Conservation (phyloP, 495 filamentous ascomycete genomes). For the Penicillium paradoxum region DNA sequence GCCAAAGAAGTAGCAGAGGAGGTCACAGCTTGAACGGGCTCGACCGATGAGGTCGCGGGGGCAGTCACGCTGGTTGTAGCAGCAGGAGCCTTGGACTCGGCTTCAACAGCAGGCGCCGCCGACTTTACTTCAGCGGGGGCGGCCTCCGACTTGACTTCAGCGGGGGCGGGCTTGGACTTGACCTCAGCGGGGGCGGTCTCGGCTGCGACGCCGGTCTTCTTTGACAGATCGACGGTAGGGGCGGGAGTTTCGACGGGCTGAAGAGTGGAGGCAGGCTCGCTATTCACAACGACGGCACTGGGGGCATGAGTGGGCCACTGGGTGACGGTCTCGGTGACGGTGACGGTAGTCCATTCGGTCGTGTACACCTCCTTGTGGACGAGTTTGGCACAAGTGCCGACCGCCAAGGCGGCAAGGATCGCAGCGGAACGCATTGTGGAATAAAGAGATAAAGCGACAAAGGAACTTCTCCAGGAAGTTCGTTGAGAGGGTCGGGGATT, state of each 20-base stretch:
- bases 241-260: conserved; percentile 8
- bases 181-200: conserved; percentile 6
- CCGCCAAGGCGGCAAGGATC: conserved; percentile 56
- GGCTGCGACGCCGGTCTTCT: conserved; percentile 20
- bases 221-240: conserved; percentile 9
- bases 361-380: conserved; percentile 50
- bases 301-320: conserved; percentile 28
- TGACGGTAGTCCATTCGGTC: conserved; percentile 52
- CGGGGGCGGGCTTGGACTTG: no score
- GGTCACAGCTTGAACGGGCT: neutral
- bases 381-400: conserved; percentile 56
- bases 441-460: conserved; percentile 29
- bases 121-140: no score
- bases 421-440: conserved; percentile 62
- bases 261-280: conserved; percentile 7
- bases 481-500: conserved; percentile 1
- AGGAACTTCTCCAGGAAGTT: conserved; percentile 43
- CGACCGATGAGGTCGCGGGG: conserved; percentile 16
- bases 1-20: conserved; percentile 24
- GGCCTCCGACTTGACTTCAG: no score
- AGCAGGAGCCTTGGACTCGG: neutral
- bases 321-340: conserved; percentile 60
- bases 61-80: conserved; percentile 22
- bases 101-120: no score
- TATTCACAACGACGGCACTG: conserved; percentile 6